These are phyloP conservation scores for Tetraselmis striata DNA, from an alignment of 139 green algal genomes.

Conservation along the genomic window DNA sequence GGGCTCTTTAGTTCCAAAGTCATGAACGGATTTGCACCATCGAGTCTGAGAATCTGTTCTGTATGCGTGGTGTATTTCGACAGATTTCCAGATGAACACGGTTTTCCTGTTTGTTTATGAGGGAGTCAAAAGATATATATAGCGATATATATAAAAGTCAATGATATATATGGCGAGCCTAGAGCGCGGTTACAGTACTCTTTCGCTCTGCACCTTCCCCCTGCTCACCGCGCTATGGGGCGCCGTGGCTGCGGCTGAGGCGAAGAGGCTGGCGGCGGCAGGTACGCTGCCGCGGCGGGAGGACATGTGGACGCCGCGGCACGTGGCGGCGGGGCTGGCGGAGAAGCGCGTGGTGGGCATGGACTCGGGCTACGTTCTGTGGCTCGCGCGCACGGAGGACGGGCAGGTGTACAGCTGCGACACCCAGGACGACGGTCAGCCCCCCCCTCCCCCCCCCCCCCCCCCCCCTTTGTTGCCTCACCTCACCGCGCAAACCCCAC, in stretches of 20 bases:
- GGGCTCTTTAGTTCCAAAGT: not conserved
- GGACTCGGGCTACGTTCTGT: constrained; percentile 46
- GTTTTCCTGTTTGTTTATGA: too few relatives aligned
- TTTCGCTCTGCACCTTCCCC: too few relatives aligned
- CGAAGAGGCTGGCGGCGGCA: too few relatives aligned
- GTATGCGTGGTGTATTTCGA: too few relatives aligned
- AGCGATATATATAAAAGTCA: too few relatives aligned
- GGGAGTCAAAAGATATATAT: too few relatives aligned
- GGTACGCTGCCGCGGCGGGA: constrained; percentile 8
- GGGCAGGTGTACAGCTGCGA: constrained; percentile 48
- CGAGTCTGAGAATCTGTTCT: not conserved
- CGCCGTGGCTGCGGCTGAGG: too few relatives aligned
- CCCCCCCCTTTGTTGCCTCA: not conserved
- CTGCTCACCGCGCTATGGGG: too few relatives aligned
- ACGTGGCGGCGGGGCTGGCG: constrained; percentile 19
- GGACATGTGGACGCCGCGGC: constrained; percentile 18
- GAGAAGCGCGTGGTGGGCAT: constrained; percentile 33
- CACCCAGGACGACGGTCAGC: constrained; percentile 39
- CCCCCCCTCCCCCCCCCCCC: too few relatives aligned
- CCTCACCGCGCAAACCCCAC: not conserved
- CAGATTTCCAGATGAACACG: too few relatives aligned
- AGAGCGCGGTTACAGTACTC: too few relatives aligned
- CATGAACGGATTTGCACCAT: not conserved
- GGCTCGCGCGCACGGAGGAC: constrained; percentile 34
- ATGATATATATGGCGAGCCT: too few relatives aligned